phyloP scores from a whole-genome alignment of 1,284 basidiomycete species.

The Ustilago bromivora region DNA sequence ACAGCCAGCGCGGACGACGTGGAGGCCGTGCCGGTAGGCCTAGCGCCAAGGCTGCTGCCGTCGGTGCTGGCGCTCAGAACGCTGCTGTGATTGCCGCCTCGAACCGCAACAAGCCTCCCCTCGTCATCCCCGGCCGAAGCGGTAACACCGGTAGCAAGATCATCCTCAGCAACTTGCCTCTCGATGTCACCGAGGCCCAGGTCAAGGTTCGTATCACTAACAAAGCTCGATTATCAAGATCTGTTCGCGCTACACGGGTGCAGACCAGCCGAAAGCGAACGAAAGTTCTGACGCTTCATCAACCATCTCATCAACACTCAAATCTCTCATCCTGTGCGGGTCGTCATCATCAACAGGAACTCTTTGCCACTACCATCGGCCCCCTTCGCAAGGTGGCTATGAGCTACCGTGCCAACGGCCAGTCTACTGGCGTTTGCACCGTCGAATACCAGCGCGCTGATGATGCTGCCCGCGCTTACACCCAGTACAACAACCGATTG shows the following conservation, averaged over 20 bases:
- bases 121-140: conserved; percentile 66
- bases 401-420: conserved; percentile 85
- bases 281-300: conserved; percentile 3
- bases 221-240: neutral
- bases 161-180: conserved; percentile 93
- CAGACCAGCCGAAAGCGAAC: neutral
- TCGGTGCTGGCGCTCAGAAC: conserved; percentile 56
- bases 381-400: conserved; percentile 85
- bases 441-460: conserved; percentile 88
- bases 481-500: conserved; percentile 96
- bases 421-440: conserved; percentile 88
- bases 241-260: neutral
- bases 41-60: conserved; percentile 64
- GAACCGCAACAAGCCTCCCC: conserved; percentile 66
- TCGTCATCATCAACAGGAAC: conserved; percentile 74
- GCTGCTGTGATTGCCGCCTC: conserved; percentile 62
- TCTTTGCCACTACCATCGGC: conserved; percentile 91
- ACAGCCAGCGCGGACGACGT: conserved; percentile 42
- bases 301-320: neutral
- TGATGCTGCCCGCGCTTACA: conserved; percentile 90
- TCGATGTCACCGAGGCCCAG: conserved; percentile 93
- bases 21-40: conserved; percentile 46
- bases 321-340: neutral
- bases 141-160: conserved; percentile 77
- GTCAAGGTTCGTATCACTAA: conserved; percentile 76